Conservation (phyloP, 2,329 filamentous ascomycete species). For the Aspergillus hiratsukae region DNA sequence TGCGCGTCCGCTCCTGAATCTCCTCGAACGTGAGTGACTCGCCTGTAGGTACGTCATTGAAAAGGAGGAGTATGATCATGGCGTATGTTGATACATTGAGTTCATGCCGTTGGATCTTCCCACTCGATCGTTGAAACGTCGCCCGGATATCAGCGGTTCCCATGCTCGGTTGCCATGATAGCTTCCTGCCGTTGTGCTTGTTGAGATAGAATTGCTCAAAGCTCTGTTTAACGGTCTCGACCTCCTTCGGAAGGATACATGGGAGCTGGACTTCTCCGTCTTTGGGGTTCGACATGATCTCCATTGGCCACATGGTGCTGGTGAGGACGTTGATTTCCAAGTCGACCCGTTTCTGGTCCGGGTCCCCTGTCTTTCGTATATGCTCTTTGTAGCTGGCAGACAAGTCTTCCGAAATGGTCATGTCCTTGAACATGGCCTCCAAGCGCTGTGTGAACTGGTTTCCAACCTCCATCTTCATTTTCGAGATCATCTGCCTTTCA, state of each 20-base stretch:
- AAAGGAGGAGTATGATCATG: conserved; percentile 84
- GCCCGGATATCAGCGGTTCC: conserved; percentile 86
- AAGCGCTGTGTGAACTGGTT: conserved; percentile 91
- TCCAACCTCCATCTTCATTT: conserved; percentile 95
- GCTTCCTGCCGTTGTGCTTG: conserved; percentile 79
- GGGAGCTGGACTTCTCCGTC: conserved; percentile 43
- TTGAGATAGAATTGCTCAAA: conserved; percentile 86
- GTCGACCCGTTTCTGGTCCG: conserved; percentile 64
- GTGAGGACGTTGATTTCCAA: conserved; percentile 82
- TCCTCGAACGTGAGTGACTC: conserved; percentile 62
- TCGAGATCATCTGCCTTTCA: conserved; percentile 90
- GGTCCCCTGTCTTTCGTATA: conserved; percentile 55
- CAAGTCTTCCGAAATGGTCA: conserved; percentile 80
- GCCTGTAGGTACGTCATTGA: conserved; percentile 66
- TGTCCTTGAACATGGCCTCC: conserved; percentile 97
- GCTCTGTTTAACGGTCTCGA: conserved; percentile 72
- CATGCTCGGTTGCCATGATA: conserved; percentile 75
- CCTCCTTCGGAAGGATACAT: conserved; percentile 70
- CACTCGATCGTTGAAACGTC: conserved; percentile 65
- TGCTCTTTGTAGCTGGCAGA: conserved; percentile 71
- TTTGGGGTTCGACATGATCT: conserved; percentile 66
- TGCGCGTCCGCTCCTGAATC: conserved; percentile 76
- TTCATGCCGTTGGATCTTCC: conserved; percentile 76
- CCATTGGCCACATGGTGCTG: conserved; percentile 90
- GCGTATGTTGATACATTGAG: conserved; percentile 88